Evolutionary conservation across 495 filamentous ascomycete species (phyloP), one percentile per base, ranked within the genome.

Genomic region (Durotheca rogersii): DNA sequence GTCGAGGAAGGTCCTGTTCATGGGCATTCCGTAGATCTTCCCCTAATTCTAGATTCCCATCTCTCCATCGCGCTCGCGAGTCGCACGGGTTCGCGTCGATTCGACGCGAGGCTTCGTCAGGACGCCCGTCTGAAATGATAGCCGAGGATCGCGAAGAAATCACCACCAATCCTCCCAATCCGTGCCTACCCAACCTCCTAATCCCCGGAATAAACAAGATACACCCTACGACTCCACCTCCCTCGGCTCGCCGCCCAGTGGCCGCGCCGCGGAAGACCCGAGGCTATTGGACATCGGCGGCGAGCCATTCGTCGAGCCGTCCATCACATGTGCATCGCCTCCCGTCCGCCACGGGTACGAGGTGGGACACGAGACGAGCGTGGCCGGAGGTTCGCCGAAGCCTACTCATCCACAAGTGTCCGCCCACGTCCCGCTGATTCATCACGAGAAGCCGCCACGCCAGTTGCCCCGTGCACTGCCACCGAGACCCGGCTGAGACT

Each of bases 201-300:
- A 19, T n/a, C 36, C 23, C 41, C 50, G 32, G 32, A 40, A 21
- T 18, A 23, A 41, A 41, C 42, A 27, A 42, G 15, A 39, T 25
- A n/a, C n/a, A n/a, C n/a, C n/a, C n/a, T n/a, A n/a, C n/a, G n/a
- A n/a, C n/a, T 27, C 9, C 23, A 27, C 9, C 35, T 45, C 55
- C n/a, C 20, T 42, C 56, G 45, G 39, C 17, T 58, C 34, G 39
- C 39, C 25, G 39, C 14, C 43, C 34, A 45, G 7, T 25, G 36
- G 40, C 49, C 48, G 44, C 44, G 36, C 50, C 50, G 45, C 34
- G 35, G 12, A 59, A 42, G 50, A 53, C 33, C 56, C 56, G 56
- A 50, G 41, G 49, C 56, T 51, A 53, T 53, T 53, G 27, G 54
- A 20, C 27, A 41, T 20, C 27, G 16, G 25, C n/a, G 15, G 27